Evolutionary conservation across 73 alveolate species (phyloP).

Genomic region (Paramecium octaurelia): DNA sequence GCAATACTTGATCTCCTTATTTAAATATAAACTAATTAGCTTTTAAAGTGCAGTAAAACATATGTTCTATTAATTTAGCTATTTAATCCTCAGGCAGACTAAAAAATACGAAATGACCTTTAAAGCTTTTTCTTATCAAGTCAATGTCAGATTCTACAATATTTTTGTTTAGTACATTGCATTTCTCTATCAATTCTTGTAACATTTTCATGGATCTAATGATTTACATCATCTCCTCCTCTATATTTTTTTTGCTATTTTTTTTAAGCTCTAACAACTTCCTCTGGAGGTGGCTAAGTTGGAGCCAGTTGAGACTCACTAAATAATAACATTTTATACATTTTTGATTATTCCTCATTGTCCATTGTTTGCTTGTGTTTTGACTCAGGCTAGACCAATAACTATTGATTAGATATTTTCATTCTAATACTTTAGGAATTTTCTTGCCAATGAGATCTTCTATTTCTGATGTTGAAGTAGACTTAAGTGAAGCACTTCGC

Average conservation of each 20-base stretch:
- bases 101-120: slow-evolving; percentile 49
- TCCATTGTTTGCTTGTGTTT: not conserved
- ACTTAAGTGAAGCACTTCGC: not conserved
- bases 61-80: slow-evolving; percentile 14
- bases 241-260: slow-evolving; percentile 50
- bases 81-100: slow-evolving; percentile 45
- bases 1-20: slow-evolving; percentile 57
- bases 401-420: not conserved
- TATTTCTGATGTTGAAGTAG: slow-evolving; percentile 23
- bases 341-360: not conserved
- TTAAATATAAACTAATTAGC: slow-evolving; percentile 50
- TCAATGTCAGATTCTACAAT: slow-evolving; percentile 45
- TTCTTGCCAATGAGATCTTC: slow-evolving; percentile 43
- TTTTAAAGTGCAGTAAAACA: slow-evolving; percentile 48
- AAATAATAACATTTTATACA: not conserved
- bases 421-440: not conserved
- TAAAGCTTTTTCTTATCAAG: slow-evolving; percentile 27
- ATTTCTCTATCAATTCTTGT: slow-evolving; percentile 46
- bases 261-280: not conserved
- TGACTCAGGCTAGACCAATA: slow-evolving; percentile 23
- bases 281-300: not conserved
- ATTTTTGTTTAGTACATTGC: not conserved
- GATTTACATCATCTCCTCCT: slow-evolving; percentile 43
- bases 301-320: not conserved
- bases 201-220: slow-evolving; percentile 48